Evolutionary conservation across 805 yeast species (phyloP).

Genomic region (Metschnikowia lunata): DNA sequence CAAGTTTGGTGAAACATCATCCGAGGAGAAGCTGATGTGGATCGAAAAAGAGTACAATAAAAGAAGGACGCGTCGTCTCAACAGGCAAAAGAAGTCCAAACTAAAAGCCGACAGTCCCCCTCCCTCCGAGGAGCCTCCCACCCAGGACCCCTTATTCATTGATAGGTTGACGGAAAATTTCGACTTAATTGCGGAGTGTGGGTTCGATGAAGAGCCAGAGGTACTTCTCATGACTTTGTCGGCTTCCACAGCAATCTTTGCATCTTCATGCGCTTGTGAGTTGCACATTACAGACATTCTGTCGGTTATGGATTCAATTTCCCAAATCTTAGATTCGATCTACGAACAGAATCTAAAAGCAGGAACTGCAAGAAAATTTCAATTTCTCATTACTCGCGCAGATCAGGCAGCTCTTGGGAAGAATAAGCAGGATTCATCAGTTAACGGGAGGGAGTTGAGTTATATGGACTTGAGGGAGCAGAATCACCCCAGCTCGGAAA

Average conservation of each 20-base stretch:
- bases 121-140: slow-evolving; percentile 6
- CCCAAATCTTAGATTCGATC: slow-evolving; percentile 9
- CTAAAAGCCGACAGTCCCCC: slow-evolving; percentile 6
- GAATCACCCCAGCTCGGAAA: no score
- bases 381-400: slow-evolving; percentile 12
- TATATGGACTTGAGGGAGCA: no score
- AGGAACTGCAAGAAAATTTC: slow-evolving; percentile 10
- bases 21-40: slow-evolving; percentile 61
- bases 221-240: slow-evolving; percentile 23
- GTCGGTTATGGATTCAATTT: slow-evolving; percentile 5
- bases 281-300: slow-evolving; percentile 6
- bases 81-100: slow-evolving; percentile 38
- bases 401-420: not conserved
- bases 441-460: no score
- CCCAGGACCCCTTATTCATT: slow-evolving; percentile 23
- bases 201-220: slow-evolving; percentile 30
- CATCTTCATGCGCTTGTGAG: slow-evolving; percentile 5
- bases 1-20: slow-evolving; percentile 58
- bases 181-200: slow-evolving; percentile 32
- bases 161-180: slow-evolving; percentile 31
- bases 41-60: slow-evolving; percentile 65
- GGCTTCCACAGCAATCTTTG: slow-evolving; percentile 21
- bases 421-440: no score
- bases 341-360: slow-evolving; percentile 12
- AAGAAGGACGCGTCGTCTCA: slow-evolving; percentile 57